Base-by-base conservation (phyloP, 306 rosid genomes). In the Canavalia ensiformis region DNA sequence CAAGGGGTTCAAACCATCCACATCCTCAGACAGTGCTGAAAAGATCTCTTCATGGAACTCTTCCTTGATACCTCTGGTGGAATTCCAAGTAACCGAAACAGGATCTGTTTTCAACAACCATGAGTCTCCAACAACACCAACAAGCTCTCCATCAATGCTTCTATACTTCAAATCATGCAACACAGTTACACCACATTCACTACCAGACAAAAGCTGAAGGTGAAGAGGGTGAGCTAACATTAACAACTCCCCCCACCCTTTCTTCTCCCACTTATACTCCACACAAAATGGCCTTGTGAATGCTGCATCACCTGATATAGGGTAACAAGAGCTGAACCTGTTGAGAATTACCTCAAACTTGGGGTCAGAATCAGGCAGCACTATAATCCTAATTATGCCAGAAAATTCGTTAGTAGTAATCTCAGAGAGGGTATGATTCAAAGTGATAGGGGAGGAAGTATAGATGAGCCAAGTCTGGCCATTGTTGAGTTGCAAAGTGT, bases 171-270 rank as follows among this genome's bases (percentile, higher is more conserved):
- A 95, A 77, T 85, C 89, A 84, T 86, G 80, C 46, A 95, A 73
- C 69, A 95, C 81, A 6, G 84, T 81, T 1, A 75, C 84, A 65
- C 84, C 73, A 60, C 70, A 75, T 34, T 68, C 89, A n/a, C 0
- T 82, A 57, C 73, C 7, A 9, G 85, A 35, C 8, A 95, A 62
- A 6, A 95, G 91, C 34, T 84, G 76, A 45, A 89, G 83, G 84
- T 92, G 99, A 25, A 95, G 90, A 80, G 97, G 99, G 63, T 95
- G 97, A n/a, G 99, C 97, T 1, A 95, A 90, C 84, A 95, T 88
- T 45, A 95, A 82, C 91, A 95, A 77, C 68, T 91, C 92, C 0
- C 97, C 97, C 87, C 90, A 87, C 3, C 95, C 94, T 72, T 81
- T 90, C 89, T 80, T 92, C 72, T 86, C 88, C 94, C 94, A 95